Evolutionary conservation across 164 flowering plant genomes (phyloP).

Genomic region (Kingdonia uniflora): DNA sequence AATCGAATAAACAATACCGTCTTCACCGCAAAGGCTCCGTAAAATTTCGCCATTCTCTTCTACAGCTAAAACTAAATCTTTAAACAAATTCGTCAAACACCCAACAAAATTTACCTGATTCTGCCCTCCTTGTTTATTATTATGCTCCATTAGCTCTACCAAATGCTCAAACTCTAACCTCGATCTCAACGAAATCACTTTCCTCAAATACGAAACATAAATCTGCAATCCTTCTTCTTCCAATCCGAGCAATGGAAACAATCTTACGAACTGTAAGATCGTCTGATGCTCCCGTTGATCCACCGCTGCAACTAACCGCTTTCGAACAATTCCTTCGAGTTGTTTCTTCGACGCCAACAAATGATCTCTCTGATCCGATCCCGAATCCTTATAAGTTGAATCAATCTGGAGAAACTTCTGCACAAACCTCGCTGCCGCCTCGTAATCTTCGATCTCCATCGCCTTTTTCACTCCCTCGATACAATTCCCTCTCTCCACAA

Average conservation of each 20-base stretch:
- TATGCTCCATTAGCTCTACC: constrained; percentile 55
- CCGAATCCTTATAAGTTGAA: constrained; percentile 41
- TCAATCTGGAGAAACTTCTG: constrained; percentile 65
- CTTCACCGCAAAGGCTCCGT: constrained; percentile 72
- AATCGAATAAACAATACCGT: constrained; percentile 76
- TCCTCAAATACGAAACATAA: constrained; percentile 70
- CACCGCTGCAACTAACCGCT: constrained; percentile 44
- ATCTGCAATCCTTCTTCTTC: constrained; percentile 85
- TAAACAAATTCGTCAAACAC: constrained; percentile 78
- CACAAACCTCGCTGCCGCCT: constrained; percentile 56
- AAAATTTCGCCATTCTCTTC: constrained; percentile 74
- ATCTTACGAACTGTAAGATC: constrained; percentile 47
- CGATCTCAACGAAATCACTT: constrained; percentile 67
- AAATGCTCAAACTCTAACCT: constrained; percentile 65
- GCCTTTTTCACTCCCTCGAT: constrained; percentile 64
- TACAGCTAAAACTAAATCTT: constrained; percentile 79
- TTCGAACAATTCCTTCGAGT: constrained; percentile 65
- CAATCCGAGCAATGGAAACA: constrained; percentile 49
- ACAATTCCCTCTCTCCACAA: constrained; percentile 57
- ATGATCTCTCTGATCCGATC: constrained; percentile 66
- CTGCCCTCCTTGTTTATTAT: constrained; percentile 8
- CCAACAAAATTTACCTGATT: constrained; percentile 49
- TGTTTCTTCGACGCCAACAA: constrained; percentile 51
- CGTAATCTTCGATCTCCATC: constrained; percentile 60
- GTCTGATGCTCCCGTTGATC: constrained; percentile 69